These are phyloP conservation scores for Cornus florida DNA, from an alignment of 148 eudicot species.

Conservation along the genomic window DNA sequence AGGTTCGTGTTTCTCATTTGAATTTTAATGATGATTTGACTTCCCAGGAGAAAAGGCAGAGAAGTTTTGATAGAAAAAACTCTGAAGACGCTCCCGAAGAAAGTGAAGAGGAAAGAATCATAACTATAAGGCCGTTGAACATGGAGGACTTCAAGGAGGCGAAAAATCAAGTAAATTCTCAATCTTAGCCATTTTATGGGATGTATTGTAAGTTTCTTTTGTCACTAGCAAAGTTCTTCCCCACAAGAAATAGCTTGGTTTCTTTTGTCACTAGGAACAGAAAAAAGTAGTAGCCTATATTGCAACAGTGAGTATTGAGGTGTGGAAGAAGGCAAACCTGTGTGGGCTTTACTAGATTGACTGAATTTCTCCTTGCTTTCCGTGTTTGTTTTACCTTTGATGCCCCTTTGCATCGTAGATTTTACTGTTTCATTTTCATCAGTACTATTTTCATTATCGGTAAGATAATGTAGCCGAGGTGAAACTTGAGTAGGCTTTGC, in stretches of 20 bases:
- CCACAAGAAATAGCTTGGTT: neutral
- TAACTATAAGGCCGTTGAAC: conserved; percentile 68
- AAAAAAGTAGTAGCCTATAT: neutral
- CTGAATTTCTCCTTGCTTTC: neutral
- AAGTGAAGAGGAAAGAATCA: conserved; percentile 46
- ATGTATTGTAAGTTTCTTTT: neutral
- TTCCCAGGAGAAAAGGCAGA: conserved; percentile 51
- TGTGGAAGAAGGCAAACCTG: neutral
- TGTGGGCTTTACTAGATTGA: neutral
- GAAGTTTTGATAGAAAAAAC: conserved; percentile 33
- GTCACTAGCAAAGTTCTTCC: neutral
- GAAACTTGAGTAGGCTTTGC: no score
- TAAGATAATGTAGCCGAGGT: no score
- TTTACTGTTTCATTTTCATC: no score
- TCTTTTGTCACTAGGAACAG: neutral
- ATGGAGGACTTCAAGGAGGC: conserved; percentile 79
- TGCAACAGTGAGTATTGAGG: neutral
- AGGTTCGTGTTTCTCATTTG: neutral
- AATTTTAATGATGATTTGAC: neutral
- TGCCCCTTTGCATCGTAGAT: no score
- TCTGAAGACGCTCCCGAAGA: conserved; percentile 26
- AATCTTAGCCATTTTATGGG: neutral
- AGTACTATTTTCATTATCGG: no score
- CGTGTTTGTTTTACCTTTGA: no score
- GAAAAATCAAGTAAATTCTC: conserved; percentile 59